Conservation (phyloP, 257 asterid genomes). For the Solanum pimpinellifolium region DNA sequence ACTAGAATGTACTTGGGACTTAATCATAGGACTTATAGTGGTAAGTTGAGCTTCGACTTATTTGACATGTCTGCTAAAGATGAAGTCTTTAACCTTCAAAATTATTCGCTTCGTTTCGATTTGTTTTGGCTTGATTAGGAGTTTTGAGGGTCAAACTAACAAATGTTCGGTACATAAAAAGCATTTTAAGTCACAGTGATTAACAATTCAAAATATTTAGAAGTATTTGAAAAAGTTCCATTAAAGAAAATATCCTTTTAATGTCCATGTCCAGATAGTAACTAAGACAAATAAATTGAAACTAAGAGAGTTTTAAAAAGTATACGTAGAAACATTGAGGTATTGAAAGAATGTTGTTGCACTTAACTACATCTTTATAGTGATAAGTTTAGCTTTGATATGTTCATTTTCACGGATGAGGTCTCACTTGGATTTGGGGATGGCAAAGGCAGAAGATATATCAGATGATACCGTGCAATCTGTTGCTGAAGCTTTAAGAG, state of each 20-base stretch:
- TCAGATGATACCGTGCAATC: conserved; percentile 54
- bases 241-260: not conserved
- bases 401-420: conserved; percentile 86
- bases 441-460: conserved; percentile 60
- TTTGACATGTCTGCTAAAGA: not conserved
- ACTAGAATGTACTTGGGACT: not conserved
- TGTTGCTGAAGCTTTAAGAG: conserved; percentile 65
- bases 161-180: not conserved
- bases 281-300: not conserved
- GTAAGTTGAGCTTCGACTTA: not conserved
- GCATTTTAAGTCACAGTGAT: not conserved
- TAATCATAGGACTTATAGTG: not conserved
- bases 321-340: not conserved
- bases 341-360: not conserved
- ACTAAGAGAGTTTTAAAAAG: not conserved
- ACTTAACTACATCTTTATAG: conserved; percentile 51
- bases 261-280: not conserved
- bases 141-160: not conserved
- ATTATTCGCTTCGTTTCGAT: not conserved
- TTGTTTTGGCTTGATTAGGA: not conserved
- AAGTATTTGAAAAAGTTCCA: not conserved
- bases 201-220: not conserved
- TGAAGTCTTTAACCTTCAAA: not conserved
- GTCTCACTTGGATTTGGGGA: conserved; percentile 63
- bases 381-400: conserved; percentile 74